These are phyloP conservation scores for Camellia japonica DNA, from an alignment of 148 eudicot genomes.

Conservation along the genomic window DNA sequence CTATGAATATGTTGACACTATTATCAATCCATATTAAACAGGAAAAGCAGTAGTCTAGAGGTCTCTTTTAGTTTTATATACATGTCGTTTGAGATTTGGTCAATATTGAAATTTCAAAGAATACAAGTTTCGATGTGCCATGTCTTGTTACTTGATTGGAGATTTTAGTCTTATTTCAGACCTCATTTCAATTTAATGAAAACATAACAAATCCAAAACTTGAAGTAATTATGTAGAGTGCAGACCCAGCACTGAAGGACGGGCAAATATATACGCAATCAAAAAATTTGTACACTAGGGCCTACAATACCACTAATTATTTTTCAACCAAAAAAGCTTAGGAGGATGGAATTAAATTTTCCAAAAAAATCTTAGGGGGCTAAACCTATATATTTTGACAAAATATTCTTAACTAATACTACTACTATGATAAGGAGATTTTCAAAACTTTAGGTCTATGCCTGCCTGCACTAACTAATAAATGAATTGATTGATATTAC, in stretches of 20 bases:
- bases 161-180: not conserved
- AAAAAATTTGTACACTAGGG: too few relatives aligned
- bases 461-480: not conserved
- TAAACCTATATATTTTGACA: too few relatives aligned
- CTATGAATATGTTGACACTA: not conserved
- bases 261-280: too few relatives aligned
- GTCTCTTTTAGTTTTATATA: not conserved
- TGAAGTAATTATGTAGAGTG: not conserved
- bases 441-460: too few relatives aligned
- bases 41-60: not conserved
- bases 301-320: too few relatives aligned
- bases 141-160: not conserved
- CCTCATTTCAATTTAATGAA: not conserved
- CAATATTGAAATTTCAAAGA: not conserved
- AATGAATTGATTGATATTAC: not conserved
- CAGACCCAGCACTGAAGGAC: not conserved
- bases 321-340: too few relatives aligned
- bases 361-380: too few relatives aligned
- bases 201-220: not conserved
- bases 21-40: not conserved
- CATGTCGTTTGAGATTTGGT: not conserved
- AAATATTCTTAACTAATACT: too few relatives aligned
- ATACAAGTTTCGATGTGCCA: not conserved
- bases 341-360: too few relatives aligned
- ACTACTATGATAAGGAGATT: too few relatives aligned